These are phyloP conservation scores for Anisogramma anomala DNA, from an alignment of 2,329 filamentous ascomycete species.

Conservation along the genomic window DNA sequence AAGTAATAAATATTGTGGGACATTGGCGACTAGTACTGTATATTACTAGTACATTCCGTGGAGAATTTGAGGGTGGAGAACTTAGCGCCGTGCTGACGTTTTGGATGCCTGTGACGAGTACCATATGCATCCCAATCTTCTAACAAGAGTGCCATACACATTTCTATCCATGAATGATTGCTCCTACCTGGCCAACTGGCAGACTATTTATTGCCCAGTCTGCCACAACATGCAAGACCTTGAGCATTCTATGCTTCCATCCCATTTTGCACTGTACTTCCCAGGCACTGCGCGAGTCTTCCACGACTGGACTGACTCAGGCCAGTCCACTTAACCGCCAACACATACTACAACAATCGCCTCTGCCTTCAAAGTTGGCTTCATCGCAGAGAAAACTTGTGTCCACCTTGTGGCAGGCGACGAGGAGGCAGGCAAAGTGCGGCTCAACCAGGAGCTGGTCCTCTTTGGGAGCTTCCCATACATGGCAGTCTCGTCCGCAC, in stretches of 20 bases:
- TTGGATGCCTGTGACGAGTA: too few species aligned
- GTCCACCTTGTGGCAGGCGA: conserved; percentile 9
- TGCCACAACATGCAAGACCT: too few species aligned
- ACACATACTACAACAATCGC: not conserved
- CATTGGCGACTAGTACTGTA: too few species aligned
- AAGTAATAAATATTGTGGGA: too few species aligned
- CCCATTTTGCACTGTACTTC: not conserved
- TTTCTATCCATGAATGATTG: not conserved
- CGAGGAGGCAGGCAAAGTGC: conserved; percentile 9
- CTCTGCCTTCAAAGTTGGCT: conserved; percentile 6
- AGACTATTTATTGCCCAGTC: too few species aligned
- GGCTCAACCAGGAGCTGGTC: conserved; percentile 13
- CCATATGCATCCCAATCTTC: conserved; percentile 1
- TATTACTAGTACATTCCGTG: too few species aligned
- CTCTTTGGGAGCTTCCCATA: conserved; percentile 8
- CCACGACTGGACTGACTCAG: too few species aligned
- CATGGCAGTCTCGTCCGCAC: conserved; percentile 17
- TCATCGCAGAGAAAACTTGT: not conserved
- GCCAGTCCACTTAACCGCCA: not conserved
- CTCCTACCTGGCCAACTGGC: not conserved
- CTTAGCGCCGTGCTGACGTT: too few species aligned
- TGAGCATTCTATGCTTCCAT: not conserved
- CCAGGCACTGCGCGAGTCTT: not conserved
- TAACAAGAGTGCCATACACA: not conserved
- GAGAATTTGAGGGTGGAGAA: too few species aligned